Base-by-base conservation (phyloP, 2,329 filamentous ascomycete genomes). In the Pseudogymnoascus sp. region DNA sequence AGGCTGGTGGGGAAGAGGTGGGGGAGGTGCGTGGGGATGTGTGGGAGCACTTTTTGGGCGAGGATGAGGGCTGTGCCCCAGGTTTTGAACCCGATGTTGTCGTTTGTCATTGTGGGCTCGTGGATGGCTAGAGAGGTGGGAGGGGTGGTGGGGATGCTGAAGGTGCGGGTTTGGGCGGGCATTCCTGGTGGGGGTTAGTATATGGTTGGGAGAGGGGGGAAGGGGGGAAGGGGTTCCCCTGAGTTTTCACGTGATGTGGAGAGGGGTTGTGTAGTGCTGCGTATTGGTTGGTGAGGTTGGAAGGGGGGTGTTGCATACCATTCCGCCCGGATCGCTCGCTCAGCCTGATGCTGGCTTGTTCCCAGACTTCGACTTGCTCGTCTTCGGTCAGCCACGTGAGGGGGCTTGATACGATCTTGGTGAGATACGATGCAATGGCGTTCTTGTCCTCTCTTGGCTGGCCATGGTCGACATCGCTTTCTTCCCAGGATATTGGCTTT, bases 31-130 rank as follows among this genome's bases (percentile, higher is more conserved):
- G 46, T 79, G 76, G 34, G 44, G 44, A 28, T 53, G 44, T 28
- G 23, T 6, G 44, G 44, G 23, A 77, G 78, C 21, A 85, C 70
- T 53, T 53, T 85, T 68, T 85, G 88, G 0, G 93, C 89, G 4
- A 97, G 85, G 1, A 96, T 82, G 71, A 92, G 96, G 0, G 92
- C 93, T 0, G 92, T 93, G 0, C 90, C 91, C 95, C 95, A 97
- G 0, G 95, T 99, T 75, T 99, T 97, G 74, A 96, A 82, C 1
- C 95, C 95, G 16, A 97, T 80, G 64, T 90, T 89, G 74, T 97
- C 93, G 5, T 89, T 89, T 0, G 91, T 96, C 63, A 97, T 79
- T 0, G 92, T 87, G 1, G 95, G 95, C 73, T 99, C 95, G 63
- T 91, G 84, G 40, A 99, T 85, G 37, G 83, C 81, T 60, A 99